These are phyloP conservation scores for Umbelopsis ramanniana DNA, from an alignment of 192 early-diverging fungal species.

Conservation along the genomic window DNA sequence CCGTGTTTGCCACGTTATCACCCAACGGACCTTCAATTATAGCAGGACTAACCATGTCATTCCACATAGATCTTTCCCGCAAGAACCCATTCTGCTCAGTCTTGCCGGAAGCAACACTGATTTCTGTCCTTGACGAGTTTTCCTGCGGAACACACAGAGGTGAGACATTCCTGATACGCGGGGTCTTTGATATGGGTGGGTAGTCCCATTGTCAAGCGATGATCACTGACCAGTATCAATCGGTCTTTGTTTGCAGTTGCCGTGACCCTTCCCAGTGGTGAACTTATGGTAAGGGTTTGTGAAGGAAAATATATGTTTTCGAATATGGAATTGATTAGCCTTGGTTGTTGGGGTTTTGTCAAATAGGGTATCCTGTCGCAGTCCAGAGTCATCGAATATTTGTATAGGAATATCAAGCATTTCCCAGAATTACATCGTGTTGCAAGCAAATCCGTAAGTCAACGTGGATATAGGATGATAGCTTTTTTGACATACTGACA, in stretches of 20 bases:
- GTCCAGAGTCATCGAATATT: slow-evolving; percentile 66
- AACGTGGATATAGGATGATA: not conserved
- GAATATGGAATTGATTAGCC: not conserved
- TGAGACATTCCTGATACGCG: slow-evolving; percentile 22
- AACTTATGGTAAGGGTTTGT: slow-evolving; percentile 46
- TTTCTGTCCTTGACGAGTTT: slow-evolving; percentile 74
- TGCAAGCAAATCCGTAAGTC: slow-evolving; percentile 50
- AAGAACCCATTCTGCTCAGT: slow-evolving; percentile 86
- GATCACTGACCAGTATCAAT: not conserved
- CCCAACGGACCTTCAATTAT: not conserved
- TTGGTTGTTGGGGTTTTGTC: not conserved
- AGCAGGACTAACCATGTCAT: not conserved
- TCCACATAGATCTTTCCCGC: slow-evolving; percentile 67
- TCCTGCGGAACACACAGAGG: slow-evolving; percentile 76
- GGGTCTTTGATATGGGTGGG: not conserved
- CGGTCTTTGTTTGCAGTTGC: slow-evolving; percentile 54
- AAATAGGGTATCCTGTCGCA: slow-evolving; percentile 75
- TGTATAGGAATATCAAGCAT: slow-evolving; percentile 63
- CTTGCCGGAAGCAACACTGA: slow-evolving; percentile 72
- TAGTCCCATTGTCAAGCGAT: not conserved
- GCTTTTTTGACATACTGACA: too few relatives aligned
- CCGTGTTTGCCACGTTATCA: not conserved
- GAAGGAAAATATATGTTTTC: not conserved
- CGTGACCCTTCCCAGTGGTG: slow-evolving; percentile 64
- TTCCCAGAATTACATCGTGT: slow-evolving; percentile 50